Conservation (phyloP, 108 stramenopile genomes). For the Epithemia pelagica region DNA sequence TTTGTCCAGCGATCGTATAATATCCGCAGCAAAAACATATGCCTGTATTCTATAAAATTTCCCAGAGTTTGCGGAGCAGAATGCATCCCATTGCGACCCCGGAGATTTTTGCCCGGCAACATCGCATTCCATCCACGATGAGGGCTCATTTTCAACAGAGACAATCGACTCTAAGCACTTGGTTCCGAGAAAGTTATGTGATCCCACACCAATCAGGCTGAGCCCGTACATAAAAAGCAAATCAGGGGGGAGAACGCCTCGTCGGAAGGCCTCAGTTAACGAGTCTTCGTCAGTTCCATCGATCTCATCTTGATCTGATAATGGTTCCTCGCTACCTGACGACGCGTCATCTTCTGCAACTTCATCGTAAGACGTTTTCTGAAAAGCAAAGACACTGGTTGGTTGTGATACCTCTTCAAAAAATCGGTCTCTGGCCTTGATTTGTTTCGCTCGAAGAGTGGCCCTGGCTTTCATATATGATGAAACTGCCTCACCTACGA, state of each 20-base stretch:
- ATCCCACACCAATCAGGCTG: slow-evolving; percentile 58
- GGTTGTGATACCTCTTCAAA: neutral
- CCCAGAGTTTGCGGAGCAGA: slow-evolving; percentile 37
- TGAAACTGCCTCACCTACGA: slow-evolving; percentile 61
- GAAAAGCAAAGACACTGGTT: slow-evolving; percentile 26
- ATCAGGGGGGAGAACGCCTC: slow-evolving; percentile 60
- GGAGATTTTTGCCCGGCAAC: slow-evolving; percentile 7
- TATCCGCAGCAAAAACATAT: slow-evolving; percentile 52
- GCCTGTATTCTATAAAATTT: slow-evolving; percentile 38
- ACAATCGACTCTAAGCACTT: slow-evolving; percentile 50
- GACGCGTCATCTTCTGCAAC: slow-evolving; percentile 20
- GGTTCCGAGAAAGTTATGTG: slow-evolving; percentile 51
- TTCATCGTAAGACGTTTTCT: slow-evolving; percentile 35
- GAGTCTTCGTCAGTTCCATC: slow-evolving; percentile 16
- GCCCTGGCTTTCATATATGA: slow-evolving; percentile 60
- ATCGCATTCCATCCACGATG: slow-evolving; percentile 17
- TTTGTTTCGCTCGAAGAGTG: slow-evolving; percentile 17
- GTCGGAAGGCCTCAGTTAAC: slow-evolving; percentile 35
- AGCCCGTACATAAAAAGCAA: slow-evolving; percentile 48
- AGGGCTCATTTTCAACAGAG: slow-evolving; percentile 26
- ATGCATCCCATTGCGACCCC: slow-evolving; percentile 40
- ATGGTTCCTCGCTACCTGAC: slow-evolving; percentile 6
- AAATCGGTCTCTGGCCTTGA: slow-evolving; percentile 12
- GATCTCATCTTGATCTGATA: slow-evolving; percentile 46
- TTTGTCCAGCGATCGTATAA: slow-evolving; percentile 33